Evolutionary conservation across 2,329 filamentous ascomycete species (phyloP), one percentile per base, ranked within the genome.

Genomic region (Paecilomyces fulvus): DNA sequence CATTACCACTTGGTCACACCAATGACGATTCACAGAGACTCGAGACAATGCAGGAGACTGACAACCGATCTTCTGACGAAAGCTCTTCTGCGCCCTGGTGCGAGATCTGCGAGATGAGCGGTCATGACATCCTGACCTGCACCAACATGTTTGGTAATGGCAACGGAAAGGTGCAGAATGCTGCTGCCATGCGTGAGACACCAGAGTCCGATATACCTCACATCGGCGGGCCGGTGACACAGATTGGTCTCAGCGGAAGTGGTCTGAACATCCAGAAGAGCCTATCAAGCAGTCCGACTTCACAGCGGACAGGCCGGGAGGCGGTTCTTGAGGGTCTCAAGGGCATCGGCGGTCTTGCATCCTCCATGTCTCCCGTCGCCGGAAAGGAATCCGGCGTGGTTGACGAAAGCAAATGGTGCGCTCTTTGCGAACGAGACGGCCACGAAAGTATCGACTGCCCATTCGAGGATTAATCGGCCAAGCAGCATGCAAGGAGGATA

Each of bases 401-500:
- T 61, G 90, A 97, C 66, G 83, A 86, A 55, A 83, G 87, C 60
- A 96, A 96, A 75, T 99, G 94, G 94, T 99, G 94, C 73, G 94
- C 94, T 14, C 79, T 97, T 49, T 99, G 94, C 70, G 94, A 99
- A 78, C 85, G 90, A 60, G 94, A 99, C 67, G 94, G 94, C 12
- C 94, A 99, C 70, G 89, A 96, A 73, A 96, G 92, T 67, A 92
- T 95, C 59, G 90, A 95, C 72, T 96, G 92, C 73, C 91, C 92
- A 11, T 88, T 95, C 73, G 92, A 96, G 75, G 90, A 95, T 72
- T 75, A 63, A 70, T 59, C 57, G 52, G 49, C 55, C 54, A 56
- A 12, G 50, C 55, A 30, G 88, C 23, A 28, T 56, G 28, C 17
- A 11, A 21, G 25, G 23, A 23, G n/a, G 30, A 30, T 14, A 6